Base-by-base conservation (phyloP, 352 stramenopile genomes). In the Pythium myriotylum region DNA sequence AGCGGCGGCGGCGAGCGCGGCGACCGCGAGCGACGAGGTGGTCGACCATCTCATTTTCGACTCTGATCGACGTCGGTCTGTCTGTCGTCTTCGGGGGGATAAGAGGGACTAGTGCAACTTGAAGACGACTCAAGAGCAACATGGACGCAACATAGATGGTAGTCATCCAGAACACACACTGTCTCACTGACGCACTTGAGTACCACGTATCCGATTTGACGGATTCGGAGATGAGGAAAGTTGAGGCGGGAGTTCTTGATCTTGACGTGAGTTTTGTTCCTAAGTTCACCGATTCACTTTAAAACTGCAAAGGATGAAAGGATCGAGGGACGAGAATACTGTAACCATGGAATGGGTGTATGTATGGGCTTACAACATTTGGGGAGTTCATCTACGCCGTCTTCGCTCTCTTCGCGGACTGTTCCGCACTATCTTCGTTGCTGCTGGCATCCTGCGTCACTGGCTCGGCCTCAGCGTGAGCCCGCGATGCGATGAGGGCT, bases 361-460 rank as follows among this genome's bases (percentile, higher is more conserved):
- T 46, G 16, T 19, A 51, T 16, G 24, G 24, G 5, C 29, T 16
- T 29, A 35, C 49, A 29, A 43, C 22, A 24, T 7, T 52, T 39
- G 1, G 42, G 20, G 19, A 6, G 46, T 39, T 35, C 10, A 7
- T 43, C 37, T 43, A 43, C 5, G 37, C 37, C 27, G 46, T 68
- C 61, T 68, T 68, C 39, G 54, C 48, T 22, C 54, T 45, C 61
- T 68, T 68, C 19, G 53, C 40, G 45, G 58, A n/a, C 35, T 50
- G 50, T 42, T 57, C 49, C 29, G 33, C 59, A 9, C 24, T 33
- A 20, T 42, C 33, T 5, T 59, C 48, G 45, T 54, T 39, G 54
- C 51, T 37, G 10, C 46, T 39, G 2, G 54, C 59, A 10, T 48
- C 40, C 52, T 55, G n/a, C n/a, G n/a, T n/a, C 8, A 35, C 49